Evolutionary conservation across 768 basidiomycete species (phyloP), one percentile per base, ranked within the genome.

Genomic region (Saitozyma podzolica): DNA sequence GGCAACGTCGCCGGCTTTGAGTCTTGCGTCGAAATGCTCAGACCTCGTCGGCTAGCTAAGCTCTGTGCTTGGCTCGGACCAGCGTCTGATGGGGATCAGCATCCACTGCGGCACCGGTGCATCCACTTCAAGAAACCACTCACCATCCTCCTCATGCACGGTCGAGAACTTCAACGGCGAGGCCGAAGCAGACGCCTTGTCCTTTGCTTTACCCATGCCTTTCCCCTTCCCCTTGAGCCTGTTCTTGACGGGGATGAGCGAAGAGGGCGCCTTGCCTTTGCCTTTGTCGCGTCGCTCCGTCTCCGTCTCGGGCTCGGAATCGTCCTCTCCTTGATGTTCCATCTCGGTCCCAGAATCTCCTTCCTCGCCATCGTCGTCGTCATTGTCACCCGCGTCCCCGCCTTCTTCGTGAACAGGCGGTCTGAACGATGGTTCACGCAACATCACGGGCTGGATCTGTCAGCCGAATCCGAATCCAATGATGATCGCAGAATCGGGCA

Each of bases 381-480:
- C 72, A 37, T 76, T 72, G 37, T 76, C 74, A 40, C 68, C 75
- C 37, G 56, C 70, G 6, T 48, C 69, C 6, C 62, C 69, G 8
- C 72, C 73, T 19, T 58, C 62, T 7, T 63, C 70, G 10, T 73
- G 52, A 13, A 63, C 50, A 3, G 54, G 41, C 16, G 66, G 54
- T 3, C 50, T 50, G 14, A 69, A 67, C 2, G 78, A 76, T 4
- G 76, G 75, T 60, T 79, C 70, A 16, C 78, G 66, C 9, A 77
- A 67, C 76, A 79, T 76, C 45, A 77, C 74, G 57, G 78, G 78
- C 78, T 78, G 59, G 41, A 9, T 8, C 41, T 47, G 54, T 64
- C 48, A 70, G 62, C 57, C 13, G 37, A 40, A 56, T 65, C 39
- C 17, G 16, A 13, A 52, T 52, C 29, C 29, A 29, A 29, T 29